Evolutionary conservation across 1,284 basidiomycete genomes (phyloP), one percentile per base, ranked within the genome.

Genomic region (Coriolopsis trogii): DNA sequence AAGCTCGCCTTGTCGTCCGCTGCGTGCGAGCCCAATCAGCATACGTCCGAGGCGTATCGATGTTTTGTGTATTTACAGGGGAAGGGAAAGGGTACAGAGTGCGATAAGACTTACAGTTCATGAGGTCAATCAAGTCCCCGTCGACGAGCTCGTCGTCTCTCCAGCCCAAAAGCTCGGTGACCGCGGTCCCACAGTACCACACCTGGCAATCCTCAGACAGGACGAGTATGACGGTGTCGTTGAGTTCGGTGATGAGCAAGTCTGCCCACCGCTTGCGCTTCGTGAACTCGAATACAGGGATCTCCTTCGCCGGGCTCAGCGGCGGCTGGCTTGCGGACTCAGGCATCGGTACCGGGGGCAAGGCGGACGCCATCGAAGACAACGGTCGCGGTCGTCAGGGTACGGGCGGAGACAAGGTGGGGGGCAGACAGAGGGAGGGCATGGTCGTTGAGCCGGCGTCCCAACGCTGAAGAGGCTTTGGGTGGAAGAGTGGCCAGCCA

Each of bases 221-320:
- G 34, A 93, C 73, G 61, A 93, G 76, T 34, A 83, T 72, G 63
- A 91, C 78, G 20, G 78, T 81, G 58, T 92, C 91, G 39, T 87
- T 83, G 37, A 91, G 78, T 64, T 93, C 91, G 2, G 82, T 78
- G 54, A 90, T 71, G 34, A 93, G 76, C n/a, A 93, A 76, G 67
- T 93, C 90, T 9, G 85, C 85, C 91, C 91, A 94, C 53, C 87
- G 81, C 69, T 93, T 92, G 53, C 91, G 76, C 66, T 89, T 91
- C 0, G 89, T 91, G 65, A 93, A 93, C 66, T 93, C 89, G 61
- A 85, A 91, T 12, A 75, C 51, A 9, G 58, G 60, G 16, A 55
- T 46, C 52, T 60, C 59, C 45, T 55, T 58, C 15, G 31, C 36
- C 18, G 50, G 56, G 45, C 50, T 51, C 0, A 40, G 42, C 30